These are phyloP conservation scores for Backusella circina DNA, from an alignment of 192 early-diverging fungal species.

Conservation along the genomic window DNA sequence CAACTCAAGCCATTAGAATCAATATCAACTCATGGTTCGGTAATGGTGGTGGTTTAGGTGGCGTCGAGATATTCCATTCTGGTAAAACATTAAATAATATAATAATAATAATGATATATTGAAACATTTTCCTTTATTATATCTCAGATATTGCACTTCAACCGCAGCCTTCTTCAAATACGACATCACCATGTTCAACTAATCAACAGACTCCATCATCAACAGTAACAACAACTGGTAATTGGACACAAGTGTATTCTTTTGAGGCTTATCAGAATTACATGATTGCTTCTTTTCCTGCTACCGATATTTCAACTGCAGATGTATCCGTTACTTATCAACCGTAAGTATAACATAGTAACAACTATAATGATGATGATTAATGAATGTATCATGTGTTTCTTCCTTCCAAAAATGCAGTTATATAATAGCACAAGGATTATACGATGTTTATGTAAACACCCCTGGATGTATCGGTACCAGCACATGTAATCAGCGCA, in stretches of 20 bases:
- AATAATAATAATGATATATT: background rate
- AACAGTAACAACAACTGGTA: conserved; percentile 6
- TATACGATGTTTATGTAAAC: conserved; percentile 24
- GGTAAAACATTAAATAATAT: too few relatives aligned
- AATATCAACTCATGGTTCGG: conserved; percentile 39
- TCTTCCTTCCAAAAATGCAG: background rate
- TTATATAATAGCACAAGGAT: conserved; percentile 20
- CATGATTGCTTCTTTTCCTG: conserved; percentile 19
- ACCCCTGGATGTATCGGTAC: conserved; percentile 32
- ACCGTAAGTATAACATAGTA: conserved; percentile 7
- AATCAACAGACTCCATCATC: background rate
- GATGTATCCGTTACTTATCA: conserved; percentile 17
- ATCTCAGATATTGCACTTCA: conserved; percentile 12
- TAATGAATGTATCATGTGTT: background rate
- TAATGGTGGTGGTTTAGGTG: conserved; percentile 22
- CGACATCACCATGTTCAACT: background rate
- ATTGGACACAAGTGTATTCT: conserved; percentile 12
- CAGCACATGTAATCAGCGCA: conserved; percentile 25
- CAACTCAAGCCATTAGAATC: conserved; percentile 53
- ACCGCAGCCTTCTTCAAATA: background rate
- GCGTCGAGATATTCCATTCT: conserved; percentile 31
- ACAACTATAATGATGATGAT: background rate
- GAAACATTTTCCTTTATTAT: background rate
- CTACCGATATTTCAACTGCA: conserved; percentile 4
- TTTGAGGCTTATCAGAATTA: conserved; percentile 17